Evolutionary conservation across 805 yeast species (phyloP), one percentile per base, ranked within the genome.

Genomic region (Candida vartiovaarae): DNA sequence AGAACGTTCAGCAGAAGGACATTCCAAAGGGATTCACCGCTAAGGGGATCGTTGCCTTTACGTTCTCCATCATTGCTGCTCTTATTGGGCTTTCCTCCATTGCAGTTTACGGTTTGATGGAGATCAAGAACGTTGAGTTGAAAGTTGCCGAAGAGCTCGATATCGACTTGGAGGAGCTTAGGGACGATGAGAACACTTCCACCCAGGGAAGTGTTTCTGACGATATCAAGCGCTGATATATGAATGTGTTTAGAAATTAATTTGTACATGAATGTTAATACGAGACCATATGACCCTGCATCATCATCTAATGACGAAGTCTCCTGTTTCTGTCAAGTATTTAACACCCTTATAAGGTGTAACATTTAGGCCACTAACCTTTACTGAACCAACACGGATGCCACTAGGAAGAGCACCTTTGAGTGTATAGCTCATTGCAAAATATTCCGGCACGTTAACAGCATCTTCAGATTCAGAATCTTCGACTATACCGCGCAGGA

Each of bases 21-120:
- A 75, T 93, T 57, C 98, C 98, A 38, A 61, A 72, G 37, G 97
- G 97, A 20, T 93, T 93, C 77, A 91, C 98, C 40, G 86, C 95
- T 45, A 81, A 84, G 61, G 99, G 99, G 71, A 82, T 84, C 62
- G 95, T 91, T 42, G 98, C 98, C 9, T 70, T 93, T 64, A 91
- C 84, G 20, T 91, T 93, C 74, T 87, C 96, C 6, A 78, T 86
- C 72, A 58, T 91, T 54, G 77, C 95, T 40, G 99, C 93, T 59
- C 61, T 87, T 50, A 65, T 87, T 20, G 99, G 99, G 65, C 68
- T 90, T 66, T 70, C 68, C 44, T 74, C 82, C 53, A 86, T 93
- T 59, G 75, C 84, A 39, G 57, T 80, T 63, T 93, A 91, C 66
- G 99, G 99, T 68, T 65, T 85, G 70, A 73, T 88, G 58, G 98